Evolutionary conservation across 805 yeast genomes (phyloP).

Genomic region (Metschnikowia henanensis): DNA sequence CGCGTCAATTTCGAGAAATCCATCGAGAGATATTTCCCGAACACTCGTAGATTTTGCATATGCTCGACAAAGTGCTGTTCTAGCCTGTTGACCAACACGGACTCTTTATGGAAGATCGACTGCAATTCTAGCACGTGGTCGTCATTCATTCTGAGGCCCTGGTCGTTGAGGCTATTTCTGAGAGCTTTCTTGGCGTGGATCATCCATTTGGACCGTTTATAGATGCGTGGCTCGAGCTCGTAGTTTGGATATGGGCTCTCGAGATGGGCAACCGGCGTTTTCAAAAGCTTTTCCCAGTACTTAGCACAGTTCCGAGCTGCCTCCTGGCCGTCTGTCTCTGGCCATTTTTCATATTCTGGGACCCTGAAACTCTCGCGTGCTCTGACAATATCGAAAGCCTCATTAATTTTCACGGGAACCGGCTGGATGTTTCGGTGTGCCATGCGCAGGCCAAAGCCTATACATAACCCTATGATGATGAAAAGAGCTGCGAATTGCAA

Average conservation of each 20-base stretch:
- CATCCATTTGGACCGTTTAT: slow-evolving; percentile 29
- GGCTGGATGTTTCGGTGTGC: background rate
- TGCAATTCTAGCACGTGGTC: slow-evolving; percentile 14
- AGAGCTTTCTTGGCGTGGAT: slow-evolving; percentile 18
- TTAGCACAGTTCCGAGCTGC: background rate
- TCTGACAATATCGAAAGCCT: slow-evolving; percentile 1
- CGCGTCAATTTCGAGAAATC: background rate
- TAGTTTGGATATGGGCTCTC: slow-evolving; percentile 3
- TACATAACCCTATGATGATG: background rate
- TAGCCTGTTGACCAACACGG: slow-evolving; percentile 1
- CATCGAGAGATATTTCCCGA: background rate
- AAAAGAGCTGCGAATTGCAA: background rate
- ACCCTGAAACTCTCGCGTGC: background rate
- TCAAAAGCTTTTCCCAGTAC: slow-evolving; percentile 6
- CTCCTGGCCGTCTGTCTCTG: background rate
- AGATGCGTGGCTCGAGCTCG: slow-evolving; percentile 15
- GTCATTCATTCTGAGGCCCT: slow-evolving; percentile 15
- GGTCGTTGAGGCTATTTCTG: slow-evolving; percentile 15
- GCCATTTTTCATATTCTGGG: slow-evolving; percentile 1
- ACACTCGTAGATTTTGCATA: slow-evolving; percentile 21
- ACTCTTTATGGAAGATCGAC: background rate
- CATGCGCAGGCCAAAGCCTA: background rate
- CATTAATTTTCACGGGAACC: background rate
- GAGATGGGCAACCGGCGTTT: background rate
- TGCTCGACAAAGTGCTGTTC: slow-evolving; percentile 17